Evolutionary conservation across 2,329 filamentous ascomycete genomes (phyloP), one percentile per base, ranked within the genome.

Genomic region (Bipolaris sorokiniana): DNA sequence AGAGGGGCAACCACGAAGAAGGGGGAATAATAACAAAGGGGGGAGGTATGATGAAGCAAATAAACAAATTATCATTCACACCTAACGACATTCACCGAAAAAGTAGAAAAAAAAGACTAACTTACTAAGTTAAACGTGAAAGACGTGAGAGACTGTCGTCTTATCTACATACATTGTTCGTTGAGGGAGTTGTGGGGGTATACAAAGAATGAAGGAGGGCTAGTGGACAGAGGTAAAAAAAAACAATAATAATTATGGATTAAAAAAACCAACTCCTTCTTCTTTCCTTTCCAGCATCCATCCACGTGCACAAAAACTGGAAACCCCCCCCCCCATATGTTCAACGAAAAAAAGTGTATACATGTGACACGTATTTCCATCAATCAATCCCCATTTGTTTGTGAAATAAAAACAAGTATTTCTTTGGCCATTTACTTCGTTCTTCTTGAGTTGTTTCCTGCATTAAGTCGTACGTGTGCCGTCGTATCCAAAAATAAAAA

Each of bases 401-500:
- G n/a, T n/a, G n/a, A 7, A 36, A 36, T 36, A 36, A 36, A 36
- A 26, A 26, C 23, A 7, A 7, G 7, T 23, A 11, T 10, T 15
- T 18, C 18, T 41, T 11, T 38, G 34, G 34, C 22, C 47, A 28
- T 33, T 34, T 45, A 23, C 20, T 33, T 22, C 26, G n/a, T 47
- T 33, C 31, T 48, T 49, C 46, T 36, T 34, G 37, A 26, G 28
- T 33, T 26, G 7, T 26, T 33, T 38, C 48, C 51, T 36, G 48
- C 53, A 53, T 56, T 56, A 56, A 56, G 54, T 56, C 52, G 47
- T 55, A 45, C 47, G 48, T 55, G 22, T 28, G 31, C 52, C 47
- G 26, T 55, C 38, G 47, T 55, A 51, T 55, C 33, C 50, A 42
- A 55, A 51, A 50, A 48, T 44, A 26, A 41, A 13, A 22, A 20